A percentile compares a stretch with the other conserved stretches of the same genome.
Evolutionary conservation across 495 filamentous ascomycete species (phyloP).

Genomic region (Extremus antarcticus): DNA sequence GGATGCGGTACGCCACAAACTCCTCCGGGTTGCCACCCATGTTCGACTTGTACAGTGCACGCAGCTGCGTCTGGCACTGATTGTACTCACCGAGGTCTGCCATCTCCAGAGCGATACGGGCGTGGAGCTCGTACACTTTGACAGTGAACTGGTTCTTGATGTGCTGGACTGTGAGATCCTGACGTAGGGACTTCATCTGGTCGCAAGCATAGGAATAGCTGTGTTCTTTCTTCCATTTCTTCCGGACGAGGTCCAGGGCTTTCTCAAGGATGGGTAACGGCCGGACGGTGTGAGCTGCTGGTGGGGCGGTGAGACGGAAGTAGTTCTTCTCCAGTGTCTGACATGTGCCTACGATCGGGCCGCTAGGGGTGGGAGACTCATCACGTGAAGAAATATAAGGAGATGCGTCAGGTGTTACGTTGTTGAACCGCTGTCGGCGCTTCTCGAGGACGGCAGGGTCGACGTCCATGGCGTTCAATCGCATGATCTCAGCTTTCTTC

Average conservation of each 20-base stretch:
- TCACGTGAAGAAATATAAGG: conserved; percentile 15
- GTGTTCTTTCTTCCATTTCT: conserved; percentile 85
- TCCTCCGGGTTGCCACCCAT: conserved; percentile 85
- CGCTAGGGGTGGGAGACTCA: conserved; percentile 46
- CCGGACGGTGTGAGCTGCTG: conserved; percentile 75
- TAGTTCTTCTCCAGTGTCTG: conserved; percentile 85
- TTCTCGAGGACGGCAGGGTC: conserved; percentile 71
- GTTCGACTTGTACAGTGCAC: conserved; percentile 73
- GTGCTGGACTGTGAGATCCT: conserved; percentile 95
- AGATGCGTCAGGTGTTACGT: conserved; percentile 12
- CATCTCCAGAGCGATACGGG: conserved; percentile 94
- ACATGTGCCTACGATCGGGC: conserved; percentile 78
- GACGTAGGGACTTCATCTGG: conserved; percentile 96
- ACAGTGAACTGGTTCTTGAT: conserved; percentile 95
- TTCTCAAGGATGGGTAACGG: conserved; percentile 70
- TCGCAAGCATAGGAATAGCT: conserved; percentile 98
- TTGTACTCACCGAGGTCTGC: conserved; percentile 99
- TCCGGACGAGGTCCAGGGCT: conserved; percentile 78
- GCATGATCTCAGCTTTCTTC: conserved; percentile 24
- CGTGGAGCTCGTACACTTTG: conserved; percentile 93
- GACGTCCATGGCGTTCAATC: conserved; percentile 62
- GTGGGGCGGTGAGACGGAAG: conserved; percentile 81
- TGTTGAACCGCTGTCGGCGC: conserved; percentile 76
- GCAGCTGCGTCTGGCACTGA: conserved; percentile 97
- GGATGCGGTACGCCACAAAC: conserved; percentile 98